Base-by-base conservation (phyloP, 805 yeast species). In the Zygosaccharomyces siamensis region DNA sequence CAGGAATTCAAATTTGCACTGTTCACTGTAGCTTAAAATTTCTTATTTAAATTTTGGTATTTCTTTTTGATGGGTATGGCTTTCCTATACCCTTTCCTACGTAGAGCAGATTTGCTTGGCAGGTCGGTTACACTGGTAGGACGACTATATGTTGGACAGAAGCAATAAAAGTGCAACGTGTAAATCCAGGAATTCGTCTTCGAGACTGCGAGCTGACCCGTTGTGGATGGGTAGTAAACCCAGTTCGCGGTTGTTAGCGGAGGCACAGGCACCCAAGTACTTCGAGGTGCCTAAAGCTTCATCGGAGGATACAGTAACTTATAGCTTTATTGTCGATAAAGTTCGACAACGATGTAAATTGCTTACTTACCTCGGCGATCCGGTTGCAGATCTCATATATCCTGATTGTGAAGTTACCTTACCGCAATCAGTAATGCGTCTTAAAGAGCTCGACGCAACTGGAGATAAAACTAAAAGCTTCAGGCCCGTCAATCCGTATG, bases 361-460 rank as follows among this genome's bases (percentile, higher is more conserved):
- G 12, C 36, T 41, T 12, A 30, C 44, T 23, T 41, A 41, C 20
- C 44, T 36, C n/a, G 44, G 35, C 3, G 36, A 41, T 30, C 44
- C 44, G 7, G n/a, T 41, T 26, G 24, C 36, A 23, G 33, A 24
- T 12, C 37, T 28, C 8, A 33, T 41, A 11, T 41, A 41, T 24
- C 44, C 44, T 7, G 20, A 30, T 20, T 30, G 10, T 16, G 28
- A 41, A 30, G 44, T 41, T 14, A 31, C 44, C 7, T 10, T 41
- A 11, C 30, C 44, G 8, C 35, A 12, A 5, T 24, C 32, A 4
- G 11, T 23, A 20, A 21, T 21, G 27, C 35, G 24, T 8, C 23
- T 32, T 41, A 33, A 33, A 10, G 11, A 18, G 10, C 3, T 33
- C 12, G 37, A 16, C 30, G 14, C 35, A 26, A 8, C 24, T 23